Percentiles rank a stretch among this genome's conserved stretches.
phyloP scores from a whole-genome alignment of 1,284 basidiomycete genomes.

The Inonotus hispidus region DNA sequence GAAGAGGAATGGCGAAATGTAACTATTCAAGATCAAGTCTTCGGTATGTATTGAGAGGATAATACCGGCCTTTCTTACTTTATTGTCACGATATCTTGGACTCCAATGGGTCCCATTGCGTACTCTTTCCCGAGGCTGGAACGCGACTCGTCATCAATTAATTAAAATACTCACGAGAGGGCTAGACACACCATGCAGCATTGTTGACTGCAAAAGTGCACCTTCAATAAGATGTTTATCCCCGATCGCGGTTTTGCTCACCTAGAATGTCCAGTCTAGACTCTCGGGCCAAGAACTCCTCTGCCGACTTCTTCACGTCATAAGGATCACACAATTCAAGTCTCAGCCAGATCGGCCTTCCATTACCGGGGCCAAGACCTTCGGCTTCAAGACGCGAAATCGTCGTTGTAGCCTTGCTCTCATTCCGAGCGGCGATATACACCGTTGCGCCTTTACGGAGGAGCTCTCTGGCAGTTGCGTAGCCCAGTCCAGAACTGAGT shows the following conservation, averaged over 20 bases:
- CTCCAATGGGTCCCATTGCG: background rate
- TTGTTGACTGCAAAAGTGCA: too few species aligned
- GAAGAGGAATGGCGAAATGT: constrained; percentile 9
- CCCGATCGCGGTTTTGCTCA: too few species aligned
- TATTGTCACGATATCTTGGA: background rate
- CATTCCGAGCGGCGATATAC: constrained; percentile 34
- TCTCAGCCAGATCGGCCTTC: constrained; percentile 19
- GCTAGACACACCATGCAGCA: background rate
- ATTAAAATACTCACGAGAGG: too few species aligned
- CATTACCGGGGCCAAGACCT: constrained; percentile 20
- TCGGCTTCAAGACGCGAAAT: constrained; percentile 24
- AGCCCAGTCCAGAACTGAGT: constrained; percentile 13
- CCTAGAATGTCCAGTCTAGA: constrained; percentile 24
- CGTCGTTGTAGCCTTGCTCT: constrained; percentile 33
- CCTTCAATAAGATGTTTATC: too few species aligned
- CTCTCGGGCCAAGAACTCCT: constrained; percentile 25
- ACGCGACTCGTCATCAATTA: too few species aligned
- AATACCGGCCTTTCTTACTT: background rate
- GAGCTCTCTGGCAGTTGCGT: constrained; percentile 21
- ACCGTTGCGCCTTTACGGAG: constrained; percentile 33
- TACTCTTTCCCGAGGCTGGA: background rate
- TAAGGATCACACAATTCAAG: constrained; percentile 23
- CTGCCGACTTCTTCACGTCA: constrained; percentile 22
- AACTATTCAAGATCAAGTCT: background rate
- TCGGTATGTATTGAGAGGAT: too few species aligned